A percentile compares a stretch with the other conserved stretches of the same genome.
Evolutionary conservation across 2,329 filamentous ascomycete genomes (phyloP).

Genomic region (Colletotrichum paranaense): DNA sequence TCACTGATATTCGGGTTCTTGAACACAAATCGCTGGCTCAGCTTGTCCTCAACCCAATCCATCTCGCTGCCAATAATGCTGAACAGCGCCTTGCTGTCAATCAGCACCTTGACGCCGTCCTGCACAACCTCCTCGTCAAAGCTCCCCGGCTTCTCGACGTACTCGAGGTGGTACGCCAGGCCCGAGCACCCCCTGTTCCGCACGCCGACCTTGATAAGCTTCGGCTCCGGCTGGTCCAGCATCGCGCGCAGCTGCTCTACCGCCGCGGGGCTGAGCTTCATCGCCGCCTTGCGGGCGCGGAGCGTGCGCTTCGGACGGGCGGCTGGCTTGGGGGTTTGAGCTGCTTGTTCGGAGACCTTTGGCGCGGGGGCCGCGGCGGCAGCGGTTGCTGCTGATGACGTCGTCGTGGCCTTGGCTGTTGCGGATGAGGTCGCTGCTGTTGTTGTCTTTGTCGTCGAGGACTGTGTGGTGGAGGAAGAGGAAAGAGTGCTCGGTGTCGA

Average conservation of each 20-base stretch:
- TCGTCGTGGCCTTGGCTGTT: background rate
- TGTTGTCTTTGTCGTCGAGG: constrained; percentile 32
- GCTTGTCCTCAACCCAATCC: constrained; percentile 98
- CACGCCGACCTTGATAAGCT: constrained; percentile 93
- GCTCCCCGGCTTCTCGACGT: constrained; percentile 87
- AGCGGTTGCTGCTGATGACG: background rate
- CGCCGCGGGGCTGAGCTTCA: constrained; percentile 84
- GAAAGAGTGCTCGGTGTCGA: constrained; percentile 5
- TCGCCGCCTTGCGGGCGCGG: constrained; percentile 84
- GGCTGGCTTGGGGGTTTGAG: constrained; percentile 49
- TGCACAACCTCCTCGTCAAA: constrained; percentile 96
- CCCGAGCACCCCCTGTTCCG: constrained; percentile 95
- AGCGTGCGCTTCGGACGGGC: constrained; percentile 67
- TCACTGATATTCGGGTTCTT: constrained; percentile 98
- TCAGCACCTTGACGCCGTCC: constrained; percentile 93
- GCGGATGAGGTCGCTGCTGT: constrained; percentile 30
- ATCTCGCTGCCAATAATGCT: constrained; percentile 99
- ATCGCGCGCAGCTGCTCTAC: constrained; percentile 82
- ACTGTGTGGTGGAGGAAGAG: constrained; percentile 30
- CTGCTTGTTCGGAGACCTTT: constrained; percentile 25
- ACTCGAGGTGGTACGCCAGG: constrained; percentile 92
- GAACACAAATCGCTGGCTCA: constrained; percentile 93
- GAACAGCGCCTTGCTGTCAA: constrained; percentile 96
- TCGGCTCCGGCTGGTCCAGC: constrained; percentile 86
- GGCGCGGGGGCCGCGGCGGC: background rate